Base-by-base conservation (phyloP, 495 filamentous ascomycete species). In the Hypoxylon trugodes region DNA sequence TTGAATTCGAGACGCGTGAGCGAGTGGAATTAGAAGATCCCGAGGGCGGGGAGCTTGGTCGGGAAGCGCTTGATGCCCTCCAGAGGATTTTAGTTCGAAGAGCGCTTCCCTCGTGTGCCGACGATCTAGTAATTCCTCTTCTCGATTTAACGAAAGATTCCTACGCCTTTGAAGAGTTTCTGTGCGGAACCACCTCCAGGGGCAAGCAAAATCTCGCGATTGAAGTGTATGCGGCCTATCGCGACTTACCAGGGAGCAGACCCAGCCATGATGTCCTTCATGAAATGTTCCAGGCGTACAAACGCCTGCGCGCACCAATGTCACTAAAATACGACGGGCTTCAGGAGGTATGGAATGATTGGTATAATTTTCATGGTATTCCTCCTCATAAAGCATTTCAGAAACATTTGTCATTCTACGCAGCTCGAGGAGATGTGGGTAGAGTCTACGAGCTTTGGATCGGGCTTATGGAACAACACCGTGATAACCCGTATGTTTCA, bases 361-460 rank as follows among this genome's bases (percentile, higher is more conserved):
- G 79, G 76, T 74, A 79, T 45, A 60, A 55, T 8, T 69, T 75
- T 41, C 72, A 79, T 32, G 66, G 51, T 19, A 52, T 48, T 10
- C 76, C 82, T 28, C 70, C 76, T 46, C 57, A 61, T 22, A 63
- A 71, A 40, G 80, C 77, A 1, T 88, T 82, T 59, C 72, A 75
- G 38, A 78, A 77, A 62, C 77, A 79, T 46, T 74, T 87, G 61
- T 69, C 68, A 7, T 79, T 79, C 47, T 81, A 87, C 66, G 84
- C 86, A 9, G 53, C 75, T 24, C 73, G 74, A 24, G 88, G 88
- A 36, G 79, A 88, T 55, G 71, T 81, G 13, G 68, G 74, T 7
- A 68, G 70, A 16, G 79, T 87, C 8, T 69, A 79, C 24, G 77
- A 79, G 33, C 73, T 90, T n/a, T 84, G 91, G 65, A 71, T 81